phyloP scores from a whole-genome alignment of 768 basidiomycete species.

The Rhodotorula kratochvilovae region DNA sequence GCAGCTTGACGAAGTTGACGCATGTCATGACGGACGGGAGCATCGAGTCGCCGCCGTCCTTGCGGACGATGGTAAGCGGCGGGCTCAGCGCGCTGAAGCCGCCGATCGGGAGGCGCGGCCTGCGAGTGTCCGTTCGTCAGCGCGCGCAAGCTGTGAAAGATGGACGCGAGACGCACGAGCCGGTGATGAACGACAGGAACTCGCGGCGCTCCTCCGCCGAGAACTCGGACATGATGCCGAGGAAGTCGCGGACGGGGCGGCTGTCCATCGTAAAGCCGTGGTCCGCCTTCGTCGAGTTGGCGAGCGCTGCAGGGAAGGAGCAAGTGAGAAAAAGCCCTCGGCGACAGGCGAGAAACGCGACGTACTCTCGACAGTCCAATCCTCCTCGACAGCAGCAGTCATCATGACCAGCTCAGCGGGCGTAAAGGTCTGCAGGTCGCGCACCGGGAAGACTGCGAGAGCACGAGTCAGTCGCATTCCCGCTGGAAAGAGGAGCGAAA shows the following conservation, averaged over 20 bases:
- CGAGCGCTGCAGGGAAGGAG: conserved; percentile 58
- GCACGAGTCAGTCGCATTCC: background rate
- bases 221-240: conserved; percentile 80
- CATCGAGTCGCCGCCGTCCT: conserved; percentile 69
- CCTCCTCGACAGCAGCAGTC: conserved; percentile 64
- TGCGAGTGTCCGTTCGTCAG: background rate
- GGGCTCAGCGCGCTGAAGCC: conserved; percentile 95
- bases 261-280: conserved; percentile 97
- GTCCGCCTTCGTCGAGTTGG: conserved; percentile 88
- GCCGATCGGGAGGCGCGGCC: conserved; percentile 45
- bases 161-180: conserved; percentile 46
- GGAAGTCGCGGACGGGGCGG: conserved; percentile 76
- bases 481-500: background rate
- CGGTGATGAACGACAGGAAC: conserved; percentile 94
- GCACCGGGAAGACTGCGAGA: conserved; percentile 77
- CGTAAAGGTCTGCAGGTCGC: conserved; percentile 84
- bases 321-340: background rate
- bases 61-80: conserved; percentile 89
- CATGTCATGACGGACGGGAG: conserved; percentile 98
- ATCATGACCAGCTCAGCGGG: conserved; percentile 92
- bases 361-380: conserved; percentile 89
- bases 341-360: conserved; percentile 13
- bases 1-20: conserved; percentile 63
- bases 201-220: conserved; percentile 69
- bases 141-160: background rate